These are phyloP conservation scores for Plasmodium knowlesi DNA, from an alignment of 169 alveolate genomes.

Conservation along the genomic window DNA sequence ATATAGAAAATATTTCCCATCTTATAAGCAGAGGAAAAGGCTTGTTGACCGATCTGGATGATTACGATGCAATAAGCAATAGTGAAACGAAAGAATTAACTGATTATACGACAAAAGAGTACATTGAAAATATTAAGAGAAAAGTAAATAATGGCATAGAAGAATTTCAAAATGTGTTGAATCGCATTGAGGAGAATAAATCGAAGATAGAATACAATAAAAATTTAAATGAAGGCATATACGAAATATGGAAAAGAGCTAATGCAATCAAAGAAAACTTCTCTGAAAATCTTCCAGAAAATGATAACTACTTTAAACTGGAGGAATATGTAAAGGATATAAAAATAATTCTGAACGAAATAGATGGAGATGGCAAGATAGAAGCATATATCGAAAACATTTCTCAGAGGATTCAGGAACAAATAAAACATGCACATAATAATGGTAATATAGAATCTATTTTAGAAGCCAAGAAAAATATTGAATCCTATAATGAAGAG, in stretches of 20 bases:
- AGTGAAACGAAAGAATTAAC: not conserved
- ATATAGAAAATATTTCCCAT: slow-evolving; percentile 9
- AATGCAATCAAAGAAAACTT: not conserved
- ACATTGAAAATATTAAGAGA: slow-evolving; percentile 8
- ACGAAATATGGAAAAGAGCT: slow-evolving; percentile 6
- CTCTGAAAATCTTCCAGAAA: not conserved
- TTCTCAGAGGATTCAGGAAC: not conserved
- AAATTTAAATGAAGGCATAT: not conserved
- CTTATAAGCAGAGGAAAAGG: not conserved
- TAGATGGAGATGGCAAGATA: not conserved
- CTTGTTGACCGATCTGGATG: slow-evolving; percentile 3
- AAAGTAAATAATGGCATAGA: not conserved
- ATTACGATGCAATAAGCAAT: not conserved
- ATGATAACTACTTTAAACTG: not conserved
- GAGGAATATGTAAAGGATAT: slow-evolving; percentile 14
- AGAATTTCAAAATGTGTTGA: not conserved
- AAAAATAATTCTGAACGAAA: not conserved
- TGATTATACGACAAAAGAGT: not conserved
- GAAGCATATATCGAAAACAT: slow-evolving; percentile 3
- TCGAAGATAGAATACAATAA: not conserved
- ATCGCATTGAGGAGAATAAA: not conserved
- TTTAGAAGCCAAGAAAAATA: not conserved
- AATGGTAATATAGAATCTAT: not conserved
- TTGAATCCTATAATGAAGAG: not conserved
- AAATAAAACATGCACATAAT: not conserved